Evolutionary conservation across 805 yeast genomes (phyloP).

Genomic region (Kodamaea sagamina): DNA sequence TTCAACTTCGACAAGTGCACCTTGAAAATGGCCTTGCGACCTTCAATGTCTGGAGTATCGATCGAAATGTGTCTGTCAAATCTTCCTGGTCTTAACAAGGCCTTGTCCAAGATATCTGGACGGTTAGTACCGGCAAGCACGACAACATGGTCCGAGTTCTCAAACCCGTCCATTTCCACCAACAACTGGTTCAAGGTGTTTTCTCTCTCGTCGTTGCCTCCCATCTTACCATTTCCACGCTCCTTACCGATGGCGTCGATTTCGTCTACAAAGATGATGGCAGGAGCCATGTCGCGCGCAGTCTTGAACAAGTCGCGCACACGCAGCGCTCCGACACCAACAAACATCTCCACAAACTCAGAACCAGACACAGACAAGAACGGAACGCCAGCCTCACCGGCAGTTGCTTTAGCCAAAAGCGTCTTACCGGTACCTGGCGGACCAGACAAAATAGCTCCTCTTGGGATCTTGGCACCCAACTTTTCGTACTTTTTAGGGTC

Average conservation of each 20-base stretch:
- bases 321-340: slow-evolving; percentile 94
- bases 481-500: slow-evolving; percentile 82
- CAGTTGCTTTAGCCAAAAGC: slow-evolving; percentile 88
- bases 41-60: slow-evolving; percentile 86
- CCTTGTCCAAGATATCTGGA: slow-evolving; percentile 87
- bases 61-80: slow-evolving; percentile 87
- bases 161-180: slow-evolving; percentile 96
- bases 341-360: slow-evolving; percentile 96
- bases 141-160: slow-evolving; percentile 84
- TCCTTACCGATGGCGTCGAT: slow-evolving; percentile 95
- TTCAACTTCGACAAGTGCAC: slow-evolving; percentile 73
- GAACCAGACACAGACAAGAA: slow-evolving; percentile 90
- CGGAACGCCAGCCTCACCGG: slow-evolving; percentile 96
- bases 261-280: slow-evolving; percentile 90
- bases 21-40: slow-evolving; percentile 80
- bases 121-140: slow-evolving; percentile 95
- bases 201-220: slow-evolving; percentile 92
- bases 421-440: slow-evolving; percentile 99
- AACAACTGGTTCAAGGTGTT: slow-evolving; percentile 87
- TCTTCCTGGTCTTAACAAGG: slow-evolving; percentile 91
- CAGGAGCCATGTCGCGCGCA: slow-evolving; percentile 87
- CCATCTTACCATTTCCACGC: slow-evolving; percentile 67
- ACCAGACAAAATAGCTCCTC: slow-evolving; percentile 93
- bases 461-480: slow-evolving; percentile 90
- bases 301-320: slow-evolving; percentile 90